Evolutionary conservation across 805 yeast species (phyloP), one percentile per base, ranked within the genome.

Genomic region (Metschnikowia picachoensis): DNA sequence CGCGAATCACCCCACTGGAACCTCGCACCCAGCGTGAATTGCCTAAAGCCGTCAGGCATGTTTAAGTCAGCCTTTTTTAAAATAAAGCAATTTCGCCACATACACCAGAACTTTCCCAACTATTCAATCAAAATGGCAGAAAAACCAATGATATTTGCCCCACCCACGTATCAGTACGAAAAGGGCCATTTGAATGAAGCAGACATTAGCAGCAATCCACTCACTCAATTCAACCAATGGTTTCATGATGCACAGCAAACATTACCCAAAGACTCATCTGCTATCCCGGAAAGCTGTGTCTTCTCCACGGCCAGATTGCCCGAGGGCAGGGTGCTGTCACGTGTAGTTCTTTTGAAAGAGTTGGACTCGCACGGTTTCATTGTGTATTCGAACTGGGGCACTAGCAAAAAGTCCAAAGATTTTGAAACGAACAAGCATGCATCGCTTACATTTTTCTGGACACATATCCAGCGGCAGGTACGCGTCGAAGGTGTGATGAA

Each of bases 391-490:
- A 94, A 94, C 66, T 91, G 97, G 95, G 88, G 76, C 30, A 76
- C 84, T 9, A 86, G 95, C 31, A 90, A 87, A 66, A 94, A 94
- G 66, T 80, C 85, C 15, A 60, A 69, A 39, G 97, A 91, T 64
- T 71, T 83, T 49, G 67, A 67, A 33, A 68, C 84, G 32, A 94
- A 94, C 65, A 85, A 87, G 51, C 76, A 79, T 59, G 97, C 91
- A 1, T 81, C 96, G 1, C 70, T 94, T 53, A 84, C 85, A 11
- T 94, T 92, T 64, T 94, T 90, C 69, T 94, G 98, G 99, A 87
- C 86, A 47, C 82, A 81, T 52, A 64, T 85, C 34, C 97, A 94
- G 70, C 81, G 97, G 55, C 97, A 90, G 67, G 95, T 94, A 4
- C 78, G 99, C 51, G 83, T 94, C 8, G 98, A 94, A 65, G 99